Evolutionary conservation across 1,139 yeast species (phyloP).

Genomic region (Yamadazyma dendronema): DNA sequence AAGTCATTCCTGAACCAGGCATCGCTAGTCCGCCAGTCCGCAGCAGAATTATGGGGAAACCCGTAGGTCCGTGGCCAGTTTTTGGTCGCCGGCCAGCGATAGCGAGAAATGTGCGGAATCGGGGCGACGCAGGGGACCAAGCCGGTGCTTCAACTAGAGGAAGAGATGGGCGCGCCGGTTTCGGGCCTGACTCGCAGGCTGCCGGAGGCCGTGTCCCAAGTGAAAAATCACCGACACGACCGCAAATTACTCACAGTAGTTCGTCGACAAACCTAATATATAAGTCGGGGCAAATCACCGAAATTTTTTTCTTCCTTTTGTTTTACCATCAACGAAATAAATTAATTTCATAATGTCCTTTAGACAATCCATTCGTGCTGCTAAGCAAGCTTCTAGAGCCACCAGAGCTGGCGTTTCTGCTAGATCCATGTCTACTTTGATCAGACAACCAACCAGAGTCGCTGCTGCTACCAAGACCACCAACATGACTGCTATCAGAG

Average conservation of each 20-base stretch:
- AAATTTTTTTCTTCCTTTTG: constrained; percentile 1
- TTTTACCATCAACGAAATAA: not conserved
- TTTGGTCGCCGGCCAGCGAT: not conserved
- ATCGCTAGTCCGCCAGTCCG: constrained; percentile 1
- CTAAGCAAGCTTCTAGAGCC: constrained; percentile 57
- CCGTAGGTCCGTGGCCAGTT: constrained; percentile 1
- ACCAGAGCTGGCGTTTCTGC: constrained; percentile 48
- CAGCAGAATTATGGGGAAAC: not conserved
- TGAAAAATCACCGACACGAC: constrained; percentile 5
- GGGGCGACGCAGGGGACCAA: too few relatives aligned
- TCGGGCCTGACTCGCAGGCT: constrained; percentile 6
- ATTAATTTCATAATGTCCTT: constrained; percentile 44
- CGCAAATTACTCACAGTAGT: constrained; percentile 3
- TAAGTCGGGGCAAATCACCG: not conserved
- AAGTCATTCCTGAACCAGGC: too few relatives aligned
- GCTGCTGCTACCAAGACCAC: constrained; percentile 21
- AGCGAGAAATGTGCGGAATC: not conserved
- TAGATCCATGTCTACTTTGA: constrained; percentile 67
- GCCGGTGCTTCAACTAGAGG: too few relatives aligned
- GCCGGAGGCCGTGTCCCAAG: not conserved
- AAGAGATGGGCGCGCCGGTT: not conserved
- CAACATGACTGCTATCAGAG: constrained; percentile 53
- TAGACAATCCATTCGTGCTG: constrained; percentile 63
- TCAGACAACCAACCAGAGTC: constrained; percentile 43
- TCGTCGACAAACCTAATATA: constrained; percentile 4